Conservation (phyloP, 1,284 basidiomycete species). For the Trichosporon ovoides region DNA sequence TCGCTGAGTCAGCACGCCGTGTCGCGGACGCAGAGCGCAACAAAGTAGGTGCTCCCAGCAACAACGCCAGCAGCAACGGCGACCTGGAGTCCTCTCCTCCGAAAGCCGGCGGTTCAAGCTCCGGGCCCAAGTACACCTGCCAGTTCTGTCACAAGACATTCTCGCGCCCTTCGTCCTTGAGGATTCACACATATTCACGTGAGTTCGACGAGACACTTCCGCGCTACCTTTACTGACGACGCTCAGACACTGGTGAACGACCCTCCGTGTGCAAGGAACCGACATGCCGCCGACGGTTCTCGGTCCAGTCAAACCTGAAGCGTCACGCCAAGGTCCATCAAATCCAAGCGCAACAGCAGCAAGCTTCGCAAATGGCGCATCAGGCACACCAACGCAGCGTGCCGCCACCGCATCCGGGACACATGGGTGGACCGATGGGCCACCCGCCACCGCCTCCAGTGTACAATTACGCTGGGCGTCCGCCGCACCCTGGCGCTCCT, state of each 20-base stretch:
- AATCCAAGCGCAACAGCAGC: slow-evolving; percentile 19
- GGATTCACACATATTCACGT: slow-evolving; percentile 47
- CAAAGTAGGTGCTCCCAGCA: slow-evolving; percentile 4
- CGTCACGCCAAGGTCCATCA: slow-evolving; percentile 46
- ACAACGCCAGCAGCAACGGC: slow-evolving; percentile 15
- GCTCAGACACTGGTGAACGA: slow-evolving; percentile 43
- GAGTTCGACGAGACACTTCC: slow-evolving; percentile 24
- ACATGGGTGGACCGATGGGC: slow-evolving; percentile 2
- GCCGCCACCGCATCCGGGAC: slow-evolving; percentile 11
- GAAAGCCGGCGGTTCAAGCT: slow-evolving; percentile 14
- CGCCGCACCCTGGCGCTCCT: background rate
- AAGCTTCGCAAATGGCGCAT: slow-evolving; percentile 13
- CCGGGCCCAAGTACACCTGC: slow-evolving; percentile 43
- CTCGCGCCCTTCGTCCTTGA: slow-evolving; percentile 39
- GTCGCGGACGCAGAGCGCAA: slow-evolving; percentile 34
- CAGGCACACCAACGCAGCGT: slow-evolving; percentile 14
- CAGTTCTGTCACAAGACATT: slow-evolving; percentile 44
- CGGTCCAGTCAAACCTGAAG: slow-evolving; percentile 46
- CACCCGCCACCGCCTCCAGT: slow-evolving; percentile 8
- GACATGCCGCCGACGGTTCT: slow-evolving; percentile 40
- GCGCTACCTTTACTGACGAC: slow-evolving; percentile 2
- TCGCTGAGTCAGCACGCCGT: slow-evolving; percentile 36
- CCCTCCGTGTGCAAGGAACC: slow-evolving; percentile 43
- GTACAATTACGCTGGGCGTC: background rate
- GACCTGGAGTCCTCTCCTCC: slow-evolving; percentile 16